phyloP scores from a whole-genome alignment of 148 eudicot species.

The Polygonum aviculare region DNA sequence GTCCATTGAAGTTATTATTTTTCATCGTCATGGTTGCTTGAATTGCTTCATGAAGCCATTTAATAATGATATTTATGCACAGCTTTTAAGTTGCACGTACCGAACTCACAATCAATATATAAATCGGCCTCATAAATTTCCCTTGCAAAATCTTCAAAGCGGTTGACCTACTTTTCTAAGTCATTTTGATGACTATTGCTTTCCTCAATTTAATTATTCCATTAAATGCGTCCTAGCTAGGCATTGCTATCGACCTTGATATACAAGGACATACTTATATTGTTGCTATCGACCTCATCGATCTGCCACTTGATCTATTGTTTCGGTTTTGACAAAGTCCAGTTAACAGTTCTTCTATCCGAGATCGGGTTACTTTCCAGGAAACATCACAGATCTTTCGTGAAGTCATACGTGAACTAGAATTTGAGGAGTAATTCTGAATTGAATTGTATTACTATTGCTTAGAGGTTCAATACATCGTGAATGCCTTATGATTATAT shows the following conservation, averaged over 20 bases:
- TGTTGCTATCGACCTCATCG: no score
- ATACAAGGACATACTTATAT: background rate
- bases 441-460: no score
- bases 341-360: no score
- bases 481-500: no score
- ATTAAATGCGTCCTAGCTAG: background rate
- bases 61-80: background rate
- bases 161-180: conserved; percentile 3
- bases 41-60: background rate
- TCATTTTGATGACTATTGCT: background rate
- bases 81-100: conserved; percentile 6
- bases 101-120: conserved; percentile 1
- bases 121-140: background rate
- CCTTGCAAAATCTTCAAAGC: conserved; percentile 6
- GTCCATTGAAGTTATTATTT: background rate
- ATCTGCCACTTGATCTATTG: no score
- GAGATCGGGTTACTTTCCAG: no score
- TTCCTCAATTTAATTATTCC: background rate
- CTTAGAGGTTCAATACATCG: no score
- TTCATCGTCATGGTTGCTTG: background rate
- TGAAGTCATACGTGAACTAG: no score
- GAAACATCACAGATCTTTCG: no score
- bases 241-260: background rate
- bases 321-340: no score
- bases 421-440: no score